A percentile compares a stretch with the other conserved stretches of the same genome.
These are phyloP conservation scores for Fraxinus paxiana DNA, from an alignment of 305 asterid genomes.

Conservation along the genomic window DNA sequence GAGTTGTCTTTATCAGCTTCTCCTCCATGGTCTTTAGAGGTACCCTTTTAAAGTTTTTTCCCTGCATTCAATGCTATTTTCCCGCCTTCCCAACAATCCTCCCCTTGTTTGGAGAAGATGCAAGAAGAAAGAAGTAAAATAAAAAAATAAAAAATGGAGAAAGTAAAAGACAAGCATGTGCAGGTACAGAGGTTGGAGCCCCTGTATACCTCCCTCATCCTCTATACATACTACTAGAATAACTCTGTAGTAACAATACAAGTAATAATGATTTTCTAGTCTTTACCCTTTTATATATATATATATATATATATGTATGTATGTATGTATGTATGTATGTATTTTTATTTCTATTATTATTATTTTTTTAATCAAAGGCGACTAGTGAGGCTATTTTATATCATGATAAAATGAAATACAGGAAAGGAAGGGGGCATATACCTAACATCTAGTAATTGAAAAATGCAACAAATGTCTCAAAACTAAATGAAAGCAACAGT, in stretches of 20 bases:
- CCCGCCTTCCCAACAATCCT: background rate
- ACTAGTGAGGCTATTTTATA: too few species aligned
- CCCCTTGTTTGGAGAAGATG: background rate
- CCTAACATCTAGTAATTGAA: too few species aligned
- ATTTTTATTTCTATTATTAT: too few species aligned
- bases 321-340: too few species aligned
- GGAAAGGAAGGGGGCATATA: too few species aligned
- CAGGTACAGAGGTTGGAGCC: background rate
- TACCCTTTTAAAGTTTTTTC: conserved; percentile 19
- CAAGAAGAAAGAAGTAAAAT: background rate
- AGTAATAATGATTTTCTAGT: background rate
- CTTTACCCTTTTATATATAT: background rate
- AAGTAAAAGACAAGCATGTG: background rate
- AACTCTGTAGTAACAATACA: background rate
- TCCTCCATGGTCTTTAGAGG: conserved; percentile 95
- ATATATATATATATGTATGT: too few species aligned
- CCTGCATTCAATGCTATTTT: background rate
- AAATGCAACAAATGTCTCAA: too few species aligned
- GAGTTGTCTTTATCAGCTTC: conserved; percentile 58
- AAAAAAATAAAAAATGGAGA: background rate
- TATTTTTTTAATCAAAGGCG: too few species aligned
- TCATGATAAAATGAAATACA: too few species aligned
- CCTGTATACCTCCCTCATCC: background rate
- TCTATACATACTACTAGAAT: background rate
- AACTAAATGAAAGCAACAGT: too few species aligned